A percentile compares a stretch with the other conserved stretches of the same genome.
Conservation (phyloP, 2,329 filamentous ascomycete genomes). For the Aspergillus caelatus region DNA sequence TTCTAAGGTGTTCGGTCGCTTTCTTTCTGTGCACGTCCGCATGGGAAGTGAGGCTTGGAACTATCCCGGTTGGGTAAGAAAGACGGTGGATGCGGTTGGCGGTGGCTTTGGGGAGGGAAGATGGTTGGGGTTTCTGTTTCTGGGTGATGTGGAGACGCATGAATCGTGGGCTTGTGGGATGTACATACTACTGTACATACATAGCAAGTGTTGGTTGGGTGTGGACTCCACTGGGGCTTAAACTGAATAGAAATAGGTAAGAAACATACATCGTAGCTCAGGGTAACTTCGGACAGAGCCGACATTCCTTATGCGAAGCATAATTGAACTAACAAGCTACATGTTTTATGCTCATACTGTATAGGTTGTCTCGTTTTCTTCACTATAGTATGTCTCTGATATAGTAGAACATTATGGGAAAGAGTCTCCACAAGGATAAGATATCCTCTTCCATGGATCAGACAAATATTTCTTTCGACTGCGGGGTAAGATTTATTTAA, state of each 20-base stretch:
- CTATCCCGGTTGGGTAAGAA: not conserved
- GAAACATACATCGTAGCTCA: too few relatives aligned
- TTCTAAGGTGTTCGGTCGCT: not conserved
- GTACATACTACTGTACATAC: not conserved
- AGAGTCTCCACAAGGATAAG: not conserved
- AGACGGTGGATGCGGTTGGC: not conserved
- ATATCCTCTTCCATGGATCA: not conserved
- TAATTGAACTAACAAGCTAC: not conserved
- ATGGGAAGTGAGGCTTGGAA: not conserved
- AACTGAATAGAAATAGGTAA: too few relatives aligned
- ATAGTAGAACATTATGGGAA: not conserved
- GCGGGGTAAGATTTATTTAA: constrained; percentile 5
- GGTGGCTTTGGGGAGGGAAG: not conserved
- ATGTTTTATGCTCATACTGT: not conserved
- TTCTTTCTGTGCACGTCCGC: not conserved
- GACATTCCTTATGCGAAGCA: constrained; percentile 1
- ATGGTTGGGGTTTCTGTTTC: not conserved
- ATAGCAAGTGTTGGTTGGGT: too few relatives aligned
- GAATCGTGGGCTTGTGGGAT: not conserved
- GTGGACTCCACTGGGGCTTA: too few relatives aligned
- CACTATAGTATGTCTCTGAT: not conserved
- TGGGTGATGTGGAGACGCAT: not conserved
- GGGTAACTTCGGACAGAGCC: not conserved
- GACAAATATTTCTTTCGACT: not conserved
- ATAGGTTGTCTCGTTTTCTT: not conserved